Base-by-base conservation (phyloP, 768 basidiomycete species). In the Psilocybe cubensis region DNA sequence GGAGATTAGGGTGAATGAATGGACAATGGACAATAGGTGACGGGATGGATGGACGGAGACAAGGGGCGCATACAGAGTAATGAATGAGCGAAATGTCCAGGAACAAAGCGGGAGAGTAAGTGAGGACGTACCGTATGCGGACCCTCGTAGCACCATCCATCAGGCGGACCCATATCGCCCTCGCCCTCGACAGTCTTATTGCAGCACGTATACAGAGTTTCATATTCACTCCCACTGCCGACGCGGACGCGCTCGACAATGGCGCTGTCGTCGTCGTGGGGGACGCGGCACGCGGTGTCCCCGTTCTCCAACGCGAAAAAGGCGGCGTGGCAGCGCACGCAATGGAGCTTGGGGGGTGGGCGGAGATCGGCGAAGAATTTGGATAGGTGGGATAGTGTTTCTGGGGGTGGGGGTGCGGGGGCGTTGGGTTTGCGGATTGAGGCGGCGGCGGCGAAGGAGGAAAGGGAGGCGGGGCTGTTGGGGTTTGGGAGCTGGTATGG, bases 101-200 rank as follows among this genome's bases (percentile, higher is more conserved):
- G 52, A 57, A 54, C 33, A 25, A 40, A 24, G 47, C 9, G 12
- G 18, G 27, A 47, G 47, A 27, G 38, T 10, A 33, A 42, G 50
- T 11, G 20, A 42, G 38, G 52, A 59, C 20, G 28, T 46, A 87
- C 86, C 7, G 91, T 92, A 68, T 93, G 91, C 69, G 80, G 83
- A 3, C 91, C 91, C 68, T 92, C 90, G 64, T 91, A 92, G 65
- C 91, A 93, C 89, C 89, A 93, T 1, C 91, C 91, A 66, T 91
- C 89, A 1, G 91, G 91, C 1, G 91, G 91, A 0, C 91, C 91
- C 74, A 88, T 87, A 59, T 90, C 87, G 1, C 91, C 91, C 60
- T 88, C 85, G 0, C 91, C 91, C 23, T 90, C 86, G 5, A 85
- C 86, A 0, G 82, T 86, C 65, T 80, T 77, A 7, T 83, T 87